phyloP scores from a whole-genome alignment of 2,329 filamentous ascomycete genomes.

The Achaetomium macrosporum region DNA sequence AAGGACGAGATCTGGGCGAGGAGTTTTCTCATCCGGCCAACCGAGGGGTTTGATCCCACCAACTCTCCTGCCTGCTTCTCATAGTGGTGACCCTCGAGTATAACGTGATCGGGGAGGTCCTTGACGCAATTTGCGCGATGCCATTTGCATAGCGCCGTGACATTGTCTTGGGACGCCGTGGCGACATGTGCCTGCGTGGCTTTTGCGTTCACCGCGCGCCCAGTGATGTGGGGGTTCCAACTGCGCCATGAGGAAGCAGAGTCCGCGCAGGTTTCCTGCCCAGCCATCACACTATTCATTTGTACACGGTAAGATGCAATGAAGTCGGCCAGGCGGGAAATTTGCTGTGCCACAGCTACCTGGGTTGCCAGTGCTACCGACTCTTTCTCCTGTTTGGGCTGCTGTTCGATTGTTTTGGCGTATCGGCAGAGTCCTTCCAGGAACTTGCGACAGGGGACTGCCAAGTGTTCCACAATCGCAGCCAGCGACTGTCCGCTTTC shows the following conservation, averaged over 20 bases:
- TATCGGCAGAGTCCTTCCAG: slow-evolving; percentile 23
- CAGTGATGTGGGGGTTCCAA: neutral
- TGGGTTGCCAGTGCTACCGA: slow-evolving; percentile 21
- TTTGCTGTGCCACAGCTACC: neutral
- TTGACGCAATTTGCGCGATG: slow-evolving; percentile 28
- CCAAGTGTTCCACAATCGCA: slow-evolving; percentile 26
- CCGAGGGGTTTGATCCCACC: slow-evolving; percentile 10
- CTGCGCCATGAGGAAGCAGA: neutral
- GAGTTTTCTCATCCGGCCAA: slow-evolving; percentile 43
- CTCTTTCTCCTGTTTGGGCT: slow-evolving; percentile 29
- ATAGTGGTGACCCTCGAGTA: slow-evolving; percentile 30
- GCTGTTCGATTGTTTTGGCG: slow-evolving; percentile 25
- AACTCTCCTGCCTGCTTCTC: slow-evolving; percentile 16
- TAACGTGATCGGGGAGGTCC: slow-evolving; percentile 31
- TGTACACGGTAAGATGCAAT: too few species aligned
- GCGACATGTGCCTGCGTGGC: neutral
- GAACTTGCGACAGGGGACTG: slow-evolving; percentile 30
- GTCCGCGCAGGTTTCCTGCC: neutral
- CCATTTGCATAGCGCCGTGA: slow-evolving; percentile 17
- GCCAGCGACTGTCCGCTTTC: slow-evolving; percentile 27
- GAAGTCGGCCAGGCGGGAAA: too few species aligned
- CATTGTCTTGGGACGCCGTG: slow-evolving; percentile 13
- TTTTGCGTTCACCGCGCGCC: neutral
- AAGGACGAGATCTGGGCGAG: slow-evolving; percentile 42
- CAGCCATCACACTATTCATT: too few species aligned